These are phyloP conservation scores for Amanita jacksonii DNA, from an alignment of 768 basidiomycete genomes.

Conservation along the genomic window DNA sequence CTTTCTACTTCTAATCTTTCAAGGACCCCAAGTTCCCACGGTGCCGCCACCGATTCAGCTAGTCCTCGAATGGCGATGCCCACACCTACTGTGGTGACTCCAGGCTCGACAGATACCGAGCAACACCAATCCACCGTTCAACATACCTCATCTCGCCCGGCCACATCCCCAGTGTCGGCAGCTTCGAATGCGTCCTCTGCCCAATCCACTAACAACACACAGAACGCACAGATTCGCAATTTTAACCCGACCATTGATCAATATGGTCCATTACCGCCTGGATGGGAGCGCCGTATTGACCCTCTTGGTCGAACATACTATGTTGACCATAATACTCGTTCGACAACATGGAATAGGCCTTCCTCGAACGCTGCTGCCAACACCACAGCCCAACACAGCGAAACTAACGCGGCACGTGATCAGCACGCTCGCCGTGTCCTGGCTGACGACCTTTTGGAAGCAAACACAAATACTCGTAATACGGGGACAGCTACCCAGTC, in stretches of 20 bases:
- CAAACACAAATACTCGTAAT: constrained; percentile 34
- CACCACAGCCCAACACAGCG: constrained; percentile 56
- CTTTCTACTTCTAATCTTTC: constrained; percentile 39
- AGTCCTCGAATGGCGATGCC: constrained; percentile 19
- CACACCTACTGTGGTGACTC: constrained; percentile 15
- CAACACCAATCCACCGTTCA: constrained; percentile 13
- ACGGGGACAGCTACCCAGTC: constrained; percentile 21
- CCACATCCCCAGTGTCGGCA: constrained; percentile 12
- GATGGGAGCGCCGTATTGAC: constrained; percentile 97
- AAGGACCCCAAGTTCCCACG: constrained; percentile 60
- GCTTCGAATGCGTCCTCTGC: constrained; percentile 4
- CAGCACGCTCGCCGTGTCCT: constrained; percentile 80
- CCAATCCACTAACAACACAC: constrained; percentile 19
- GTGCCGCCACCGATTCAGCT: constrained; percentile 37
- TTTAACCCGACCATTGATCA: constrained; percentile 96
- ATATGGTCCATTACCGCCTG: constrained; percentile 78
- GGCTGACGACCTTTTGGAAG: constrained; percentile 80
- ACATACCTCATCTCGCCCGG: constrained; percentile 17
- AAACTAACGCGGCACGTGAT: constrained; percentile 79
- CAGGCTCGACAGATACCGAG: constrained; percentile 18
- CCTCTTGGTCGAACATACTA: constrained; percentile 95
- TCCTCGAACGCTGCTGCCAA: constrained; percentile 70
- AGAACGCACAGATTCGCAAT: constrained; percentile 56
- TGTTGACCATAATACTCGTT: constrained; percentile 96
- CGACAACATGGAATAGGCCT: constrained; percentile 96